Evolutionary conservation across 768 basidiomycete species (phyloP).

Genomic region (Pisolithus microcarpus): DNA sequence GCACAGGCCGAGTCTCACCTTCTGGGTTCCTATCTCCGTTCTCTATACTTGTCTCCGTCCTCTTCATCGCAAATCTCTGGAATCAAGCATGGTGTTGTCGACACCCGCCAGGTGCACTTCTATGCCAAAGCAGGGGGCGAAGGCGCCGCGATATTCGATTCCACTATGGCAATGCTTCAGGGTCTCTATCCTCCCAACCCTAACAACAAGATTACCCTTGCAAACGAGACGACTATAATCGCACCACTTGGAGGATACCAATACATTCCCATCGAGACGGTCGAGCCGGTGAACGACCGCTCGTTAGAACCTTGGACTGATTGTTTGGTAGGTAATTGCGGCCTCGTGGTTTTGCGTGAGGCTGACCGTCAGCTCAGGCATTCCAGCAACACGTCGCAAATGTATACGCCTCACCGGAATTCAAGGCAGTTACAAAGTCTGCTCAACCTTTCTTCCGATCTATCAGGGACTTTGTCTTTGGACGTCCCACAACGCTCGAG

Average conservation of each 20-base stretch:
- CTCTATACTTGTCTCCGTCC: slow-evolving; percentile 51
- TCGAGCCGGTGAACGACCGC: slow-evolving; percentile 18
- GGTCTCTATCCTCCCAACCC: slow-evolving; percentile 8
- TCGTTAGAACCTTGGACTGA: slow-evolving; percentile 60
- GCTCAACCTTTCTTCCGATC: slow-evolving; percentile 19
- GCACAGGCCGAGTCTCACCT: slow-evolving; percentile 52
- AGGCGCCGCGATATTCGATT: slow-evolving; percentile 33
- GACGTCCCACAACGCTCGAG: slow-evolving; percentile 17
- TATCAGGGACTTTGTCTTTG: slow-evolving; percentile 19
- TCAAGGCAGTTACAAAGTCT: slow-evolving; percentile 14
- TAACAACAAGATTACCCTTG: slow-evolving; percentile 12
- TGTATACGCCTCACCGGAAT: slow-evolving; percentile 25
- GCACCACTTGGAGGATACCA: slow-evolving; percentile 13
- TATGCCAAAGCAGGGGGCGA: slow-evolving; percentile 67
- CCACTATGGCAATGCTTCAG: slow-evolving; percentile 8
- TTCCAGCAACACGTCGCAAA: slow-evolving; percentile 16
- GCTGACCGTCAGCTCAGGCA: slow-evolving; percentile 6
- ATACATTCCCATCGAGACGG: slow-evolving; percentile 14
- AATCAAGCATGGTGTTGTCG: slow-evolving; percentile 55
- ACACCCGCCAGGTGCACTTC: slow-evolving; percentile 60
- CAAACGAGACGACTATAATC: slow-evolving; percentile 9
- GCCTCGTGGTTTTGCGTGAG: not conserved
- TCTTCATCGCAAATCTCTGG: slow-evolving; percentile 58
- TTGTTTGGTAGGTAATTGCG: slow-evolving; percentile 30
- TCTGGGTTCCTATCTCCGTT: slow-evolving; percentile 50